These are phyloP conservation scores for Echeveria elegans DNA, from an alignment of 164 flowering plant species.

Conservation along the genomic window DNA sequence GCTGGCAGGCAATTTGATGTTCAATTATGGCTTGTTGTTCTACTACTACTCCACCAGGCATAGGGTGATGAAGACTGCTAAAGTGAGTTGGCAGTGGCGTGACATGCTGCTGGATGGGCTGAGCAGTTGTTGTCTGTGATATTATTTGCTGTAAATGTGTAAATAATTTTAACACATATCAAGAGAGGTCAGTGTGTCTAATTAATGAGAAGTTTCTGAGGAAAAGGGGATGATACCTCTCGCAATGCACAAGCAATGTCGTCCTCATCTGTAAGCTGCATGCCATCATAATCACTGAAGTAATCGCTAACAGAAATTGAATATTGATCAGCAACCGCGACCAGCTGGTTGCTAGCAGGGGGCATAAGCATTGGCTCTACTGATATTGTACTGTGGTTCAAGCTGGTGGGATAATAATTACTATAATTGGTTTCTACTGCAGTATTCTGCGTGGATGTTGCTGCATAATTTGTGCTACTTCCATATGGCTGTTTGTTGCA, in stretches of 20 bases:
- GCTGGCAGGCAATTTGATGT: not conserved
- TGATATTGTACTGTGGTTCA: not conserved
- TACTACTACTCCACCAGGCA: not conserved
- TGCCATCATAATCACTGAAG: not conserved
- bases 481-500: not conserved
- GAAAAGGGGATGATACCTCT: not conserved
- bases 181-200: no score
- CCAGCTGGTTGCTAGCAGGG: not conserved
- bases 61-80: not conserved
- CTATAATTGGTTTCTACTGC: not conserved
- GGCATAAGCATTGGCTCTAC: not conserved
- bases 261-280: slow-evolving; percentile 4
- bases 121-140: not conserved
- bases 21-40: not conserved
- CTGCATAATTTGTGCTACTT: no score
- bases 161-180: no score
- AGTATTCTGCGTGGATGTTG: no score
- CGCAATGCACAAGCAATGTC: not conserved
- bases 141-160: not conserved
- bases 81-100: not conserved
- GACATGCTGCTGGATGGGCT: not conserved
- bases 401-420: not conserved
- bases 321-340: not conserved
- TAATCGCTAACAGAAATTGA: not conserved
- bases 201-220: not conserved